phyloP scores from a whole-genome alignment of 805 yeast species.

The Starmerella scarabaei region DNA sequence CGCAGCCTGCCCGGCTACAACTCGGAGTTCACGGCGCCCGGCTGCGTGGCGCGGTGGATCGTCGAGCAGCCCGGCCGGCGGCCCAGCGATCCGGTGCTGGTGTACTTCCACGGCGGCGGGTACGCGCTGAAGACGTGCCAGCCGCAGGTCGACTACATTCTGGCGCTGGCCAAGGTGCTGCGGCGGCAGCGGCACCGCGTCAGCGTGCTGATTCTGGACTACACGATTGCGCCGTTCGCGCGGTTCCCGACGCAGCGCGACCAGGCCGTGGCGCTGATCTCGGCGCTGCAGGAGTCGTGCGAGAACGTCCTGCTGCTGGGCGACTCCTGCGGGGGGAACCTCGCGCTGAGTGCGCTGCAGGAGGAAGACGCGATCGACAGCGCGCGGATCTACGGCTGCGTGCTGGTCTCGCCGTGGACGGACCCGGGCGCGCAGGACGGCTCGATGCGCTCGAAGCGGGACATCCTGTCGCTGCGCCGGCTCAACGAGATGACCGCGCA shows the following conservation, averaged over 20 bases:
- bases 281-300: slow-evolving; percentile 16
- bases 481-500: slow-evolving; percentile 10
- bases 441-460: slow-evolving; percentile 11
- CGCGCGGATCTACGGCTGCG: slow-evolving; percentile 8
- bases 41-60: slow-evolving; percentile 21
- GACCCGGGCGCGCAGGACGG: slow-evolving; percentile 12
- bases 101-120: slow-evolving; percentile 24
- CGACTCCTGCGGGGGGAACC: slow-evolving; percentile 28
- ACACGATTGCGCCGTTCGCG: slow-evolving; percentile 22
- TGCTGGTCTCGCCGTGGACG: slow-evolving; percentile 19
- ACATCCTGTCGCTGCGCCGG: slow-evolving; percentile 11
- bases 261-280: slow-evolving; percentile 19
- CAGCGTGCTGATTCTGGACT: slow-evolving; percentile 23
- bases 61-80: slow-evolving; percentile 17
- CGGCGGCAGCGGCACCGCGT: slow-evolving; percentile 1
- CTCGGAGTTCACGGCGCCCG: slow-evolving; percentile 6
- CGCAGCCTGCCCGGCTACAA: slow-evolving; percentile 13
- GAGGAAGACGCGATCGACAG: slow-evolving; percentile 4
- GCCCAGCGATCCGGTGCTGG: slow-evolving; percentile 20
- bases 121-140: slow-evolving; percentile 17
- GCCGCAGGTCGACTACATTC: slow-evolving; percentile 17
- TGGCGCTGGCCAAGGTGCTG: slow-evolving; percentile 8
- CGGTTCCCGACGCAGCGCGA: slow-evolving; percentile 23
- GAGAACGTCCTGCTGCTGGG: slow-evolving; percentile 23
- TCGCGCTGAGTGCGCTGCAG: slow-evolving; percentile 16